Conservation (phyloP, 139 green algal species). For the Mesotaenium endlicherianum region DNA sequence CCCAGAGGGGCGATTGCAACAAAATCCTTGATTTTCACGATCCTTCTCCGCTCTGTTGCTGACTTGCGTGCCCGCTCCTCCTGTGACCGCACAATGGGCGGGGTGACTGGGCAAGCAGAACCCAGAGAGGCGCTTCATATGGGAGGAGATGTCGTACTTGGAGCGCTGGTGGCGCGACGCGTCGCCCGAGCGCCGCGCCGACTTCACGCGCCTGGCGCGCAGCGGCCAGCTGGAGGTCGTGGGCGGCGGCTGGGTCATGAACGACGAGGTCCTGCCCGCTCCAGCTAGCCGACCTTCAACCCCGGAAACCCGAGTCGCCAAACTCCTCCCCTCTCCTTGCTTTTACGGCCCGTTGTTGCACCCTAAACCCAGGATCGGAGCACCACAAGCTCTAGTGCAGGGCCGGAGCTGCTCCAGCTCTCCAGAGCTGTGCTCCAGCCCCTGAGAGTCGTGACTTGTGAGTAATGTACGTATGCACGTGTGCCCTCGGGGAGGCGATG, state of each 20-base stretch:
- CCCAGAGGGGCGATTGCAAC: too few relatives aligned
- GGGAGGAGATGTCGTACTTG: conserved; percentile 45
- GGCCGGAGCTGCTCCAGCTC: neutral
- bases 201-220: conserved; percentile 21
- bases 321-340: neutral
- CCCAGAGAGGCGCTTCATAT: conserved; percentile 37
- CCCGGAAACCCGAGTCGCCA: neutral
- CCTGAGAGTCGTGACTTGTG: too few relatives aligned
- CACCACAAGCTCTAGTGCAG: too few relatives aligned
- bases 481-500: too few relatives aligned
- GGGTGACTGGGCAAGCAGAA: too few relatives aligned
- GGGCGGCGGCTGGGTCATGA: conserved; percentile 52
- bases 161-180: conserved; percentile 31
- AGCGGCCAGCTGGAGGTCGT: conserved; percentile 37
- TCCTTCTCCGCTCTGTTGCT: too few relatives aligned
- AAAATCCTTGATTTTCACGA: too few relatives aligned
- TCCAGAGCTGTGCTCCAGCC: neutral
- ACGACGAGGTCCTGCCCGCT: conserved; percentile 34
- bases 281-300: neutral
- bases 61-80: too few relatives aligned
- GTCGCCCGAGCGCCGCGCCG: neutral
- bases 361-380: too few relatives aligned
- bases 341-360: too few relatives aligned
- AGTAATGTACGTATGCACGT: too few relatives aligned
- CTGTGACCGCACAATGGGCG: too few relatives aligned